Percentiles rank a stretch among this genome's conserved stretches.
Evolutionary conservation across 2,329 filamentous ascomycete genomes (phyloP).

Genomic region (Chaetomium olivaceum): DNA sequence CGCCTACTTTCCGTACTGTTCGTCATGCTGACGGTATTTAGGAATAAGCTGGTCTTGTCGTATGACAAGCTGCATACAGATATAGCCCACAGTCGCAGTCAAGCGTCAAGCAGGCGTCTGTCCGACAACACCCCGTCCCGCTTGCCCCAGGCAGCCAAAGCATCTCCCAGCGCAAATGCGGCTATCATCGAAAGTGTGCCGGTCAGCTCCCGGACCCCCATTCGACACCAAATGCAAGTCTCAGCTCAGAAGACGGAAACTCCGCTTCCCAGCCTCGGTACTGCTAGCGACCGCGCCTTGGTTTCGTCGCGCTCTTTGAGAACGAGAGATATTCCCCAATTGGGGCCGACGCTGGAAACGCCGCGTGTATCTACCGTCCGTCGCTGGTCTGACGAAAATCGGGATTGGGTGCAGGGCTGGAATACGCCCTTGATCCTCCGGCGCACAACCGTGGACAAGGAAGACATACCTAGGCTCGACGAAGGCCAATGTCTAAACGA

Average conservation of each 20-base stretch:
- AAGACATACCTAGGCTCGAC: constrained; percentile 76
- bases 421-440: constrained; percentile 63
- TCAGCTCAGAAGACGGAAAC: constrained; percentile 8
- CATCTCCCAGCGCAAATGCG: background rate
- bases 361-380: constrained; percentile 15
- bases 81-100: background rate
- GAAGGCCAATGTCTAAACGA: constrained; percentile 90
- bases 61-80: constrained; percentile 9
- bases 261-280: background rate
- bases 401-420: constrained; percentile 56
- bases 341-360: background rate
- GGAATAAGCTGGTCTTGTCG: constrained; percentile 4
- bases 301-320: constrained; percentile 19
- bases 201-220: constrained; percentile 4
- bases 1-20: background rate
- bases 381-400: constrained; percentile 54
- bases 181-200: background rate
- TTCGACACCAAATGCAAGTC: constrained; percentile 20
- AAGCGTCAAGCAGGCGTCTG: background rate
- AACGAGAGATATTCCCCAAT: background rate
- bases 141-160: background rate
- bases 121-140: background rate
- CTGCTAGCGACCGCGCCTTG: background rate
- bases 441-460: constrained; percentile 65
- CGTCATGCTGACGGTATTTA: background rate